Conservation (phyloP, 441 rosid genomes). For the Erysimum pusillum region DNA sequence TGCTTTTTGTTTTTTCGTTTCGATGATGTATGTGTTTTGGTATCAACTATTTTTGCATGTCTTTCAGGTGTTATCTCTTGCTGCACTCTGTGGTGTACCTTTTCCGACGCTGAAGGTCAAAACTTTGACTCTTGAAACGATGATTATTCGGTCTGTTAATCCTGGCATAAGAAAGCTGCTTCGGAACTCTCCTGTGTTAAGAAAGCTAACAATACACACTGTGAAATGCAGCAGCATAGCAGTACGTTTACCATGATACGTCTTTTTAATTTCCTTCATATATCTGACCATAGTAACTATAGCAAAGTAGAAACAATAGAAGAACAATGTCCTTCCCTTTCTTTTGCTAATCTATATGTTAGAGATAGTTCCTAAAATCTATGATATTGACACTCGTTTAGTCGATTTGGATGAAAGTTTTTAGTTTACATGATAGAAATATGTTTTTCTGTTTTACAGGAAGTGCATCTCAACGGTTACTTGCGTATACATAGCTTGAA, state of each 20-base stretch:
- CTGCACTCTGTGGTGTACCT: constrained; percentile 30
- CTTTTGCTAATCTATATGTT: background rate
- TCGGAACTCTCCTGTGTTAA: constrained; percentile 28
- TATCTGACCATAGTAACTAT: background rate
- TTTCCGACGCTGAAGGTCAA: constrained; percentile 41
- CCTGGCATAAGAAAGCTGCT: constrained; percentile 42
- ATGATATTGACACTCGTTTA: background rate
- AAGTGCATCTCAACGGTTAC: constrained; percentile 39
- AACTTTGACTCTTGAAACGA: constrained; percentile 41
- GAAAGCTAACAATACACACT: constrained; percentile 38
- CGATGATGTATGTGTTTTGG: background rate
- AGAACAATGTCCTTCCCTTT: background rate
- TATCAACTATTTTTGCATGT: constrained; percentile 1
- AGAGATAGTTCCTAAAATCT: background rate
- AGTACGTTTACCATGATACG: constrained; percentile 25
- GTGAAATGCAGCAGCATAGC: constrained; percentile 44
- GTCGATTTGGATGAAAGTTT: background rate
- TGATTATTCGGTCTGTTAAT: constrained; percentile 43
- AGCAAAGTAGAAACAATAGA: background rate
- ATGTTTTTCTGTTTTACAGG: constrained; percentile 20
- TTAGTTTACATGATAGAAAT: constrained; percentile 7
- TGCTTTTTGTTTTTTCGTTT: background rate
- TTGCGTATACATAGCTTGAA: constrained; percentile 34
- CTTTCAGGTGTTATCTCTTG: constrained; percentile 43
- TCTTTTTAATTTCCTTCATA: constrained; percentile 1